Evolutionary conservation across 352 stramenopile genomes (phyloP).

Genomic region (Phytopythium oedochilum): DNA sequence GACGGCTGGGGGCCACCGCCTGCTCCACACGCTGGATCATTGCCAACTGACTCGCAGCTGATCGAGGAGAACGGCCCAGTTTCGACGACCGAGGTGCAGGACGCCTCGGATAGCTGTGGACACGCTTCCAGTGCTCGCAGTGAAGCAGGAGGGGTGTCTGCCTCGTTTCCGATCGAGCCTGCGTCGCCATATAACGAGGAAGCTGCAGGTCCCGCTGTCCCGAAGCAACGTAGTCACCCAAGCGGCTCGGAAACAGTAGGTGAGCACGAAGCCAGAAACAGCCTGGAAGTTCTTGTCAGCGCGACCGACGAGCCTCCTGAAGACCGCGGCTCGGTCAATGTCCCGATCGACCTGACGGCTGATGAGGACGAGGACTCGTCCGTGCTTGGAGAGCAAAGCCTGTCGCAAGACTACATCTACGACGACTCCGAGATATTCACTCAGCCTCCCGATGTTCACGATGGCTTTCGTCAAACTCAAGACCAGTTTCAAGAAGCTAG

Average conservation of each 20-base stretch:
- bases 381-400: background rate
- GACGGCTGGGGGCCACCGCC: conserved; percentile 36
- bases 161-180: background rate
- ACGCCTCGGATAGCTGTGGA: background rate
- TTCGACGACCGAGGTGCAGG: conserved; percentile 23
- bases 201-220: background rate
- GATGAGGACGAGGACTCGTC: background rate
- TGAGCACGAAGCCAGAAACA: background rate
- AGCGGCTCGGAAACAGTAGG: conserved; percentile 2
- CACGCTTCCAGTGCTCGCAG: background rate
- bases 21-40: background rate
- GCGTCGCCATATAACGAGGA: background rate
- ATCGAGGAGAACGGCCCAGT: conserved; percentile 58
- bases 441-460: background rate
- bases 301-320: background rate
- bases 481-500: background rate
- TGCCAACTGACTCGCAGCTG: conserved; percentile 58
- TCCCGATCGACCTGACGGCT: conserved; percentile 1
- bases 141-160: background rate
- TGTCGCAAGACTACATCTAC: background rate
- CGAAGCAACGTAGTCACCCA: conserved; percentile 11
- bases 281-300: conserved; percentile 3
- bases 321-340: background rate
- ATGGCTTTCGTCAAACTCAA: background rate
- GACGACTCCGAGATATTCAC: conserved; percentile 3